A percentile compares a stretch with the other conserved stretches of the same genome.
Conservation (phyloP, 2,329 filamentous ascomycete species). For the Venturia carpophila region DNA sequence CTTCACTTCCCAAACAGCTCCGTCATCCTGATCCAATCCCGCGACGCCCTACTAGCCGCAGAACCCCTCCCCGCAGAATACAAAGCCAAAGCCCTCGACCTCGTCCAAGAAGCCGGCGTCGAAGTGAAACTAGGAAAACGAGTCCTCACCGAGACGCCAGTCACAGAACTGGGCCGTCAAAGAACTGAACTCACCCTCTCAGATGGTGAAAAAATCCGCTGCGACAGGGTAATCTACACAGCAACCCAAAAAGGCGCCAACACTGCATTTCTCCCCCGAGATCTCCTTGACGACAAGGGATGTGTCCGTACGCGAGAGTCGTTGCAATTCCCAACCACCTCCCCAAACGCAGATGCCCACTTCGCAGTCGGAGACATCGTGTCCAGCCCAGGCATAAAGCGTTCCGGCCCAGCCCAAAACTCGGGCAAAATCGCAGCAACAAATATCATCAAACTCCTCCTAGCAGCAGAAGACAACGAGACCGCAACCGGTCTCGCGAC, state of each 20-base stretch:
- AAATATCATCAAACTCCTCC: constrained; percentile 45
- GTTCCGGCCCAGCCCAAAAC: constrained; percentile 67
- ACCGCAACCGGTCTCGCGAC: neutral
- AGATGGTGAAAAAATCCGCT: constrained; percentile 51
- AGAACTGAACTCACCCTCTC: constrained; percentile 48
- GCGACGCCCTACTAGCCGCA: constrained; percentile 60
- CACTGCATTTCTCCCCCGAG: constrained; percentile 53
- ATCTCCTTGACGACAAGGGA: constrained; percentile 54
- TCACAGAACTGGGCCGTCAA: constrained; percentile 36
- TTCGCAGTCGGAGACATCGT: constrained; percentile 64
- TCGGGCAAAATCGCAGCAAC: constrained; percentile 58
- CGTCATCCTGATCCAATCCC: constrained; percentile 69
- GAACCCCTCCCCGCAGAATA: constrained; percentile 64
- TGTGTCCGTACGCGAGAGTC: constrained; percentile 55
- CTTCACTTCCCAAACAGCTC: constrained; percentile 53
- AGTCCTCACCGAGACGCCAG: constrained; percentile 42
- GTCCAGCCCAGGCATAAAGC: constrained; percentile 70
- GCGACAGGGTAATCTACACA: constrained; percentile 62
- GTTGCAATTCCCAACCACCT: constrained; percentile 42
- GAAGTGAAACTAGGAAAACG: constrained; percentile 56
- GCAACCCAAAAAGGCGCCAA: constrained; percentile 57
- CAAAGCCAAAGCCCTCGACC: constrained; percentile 52
- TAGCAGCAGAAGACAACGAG: constrained; percentile 12
- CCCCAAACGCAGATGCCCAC: constrained; percentile 53
- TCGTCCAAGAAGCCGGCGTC: constrained; percentile 56